Evolutionary conservation across 768 basidiomycete genomes (phyloP).

Genomic region (Rhizopogon rudus): DNA sequence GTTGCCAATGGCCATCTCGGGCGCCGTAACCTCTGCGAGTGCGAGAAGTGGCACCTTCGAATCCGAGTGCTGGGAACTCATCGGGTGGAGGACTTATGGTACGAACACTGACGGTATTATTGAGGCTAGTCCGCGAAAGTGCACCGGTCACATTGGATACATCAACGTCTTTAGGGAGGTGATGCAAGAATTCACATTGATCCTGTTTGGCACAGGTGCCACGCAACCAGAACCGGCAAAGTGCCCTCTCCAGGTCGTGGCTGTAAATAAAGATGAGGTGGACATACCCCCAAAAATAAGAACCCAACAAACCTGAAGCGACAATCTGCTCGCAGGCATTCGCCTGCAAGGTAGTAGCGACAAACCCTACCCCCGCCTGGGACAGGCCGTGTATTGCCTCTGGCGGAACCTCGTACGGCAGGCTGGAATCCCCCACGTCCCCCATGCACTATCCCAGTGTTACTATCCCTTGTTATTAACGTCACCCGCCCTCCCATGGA

Average conservation of each 20-base stretch:
- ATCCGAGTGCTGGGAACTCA: slow-evolving; percentile 71
- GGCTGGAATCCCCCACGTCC: slow-evolving; percentile 35
- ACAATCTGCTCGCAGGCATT: slow-evolving; percentile 94
- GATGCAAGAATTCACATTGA: slow-evolving; percentile 93
- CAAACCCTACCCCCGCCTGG: slow-evolving; percentile 78
- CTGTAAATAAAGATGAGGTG: slow-evolving; percentile 34
- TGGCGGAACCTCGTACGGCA: slow-evolving; percentile 17
- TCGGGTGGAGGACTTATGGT: slow-evolving; percentile 30
- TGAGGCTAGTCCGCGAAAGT: slow-evolving; percentile 62
- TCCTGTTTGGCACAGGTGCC: slow-evolving; percentile 97
- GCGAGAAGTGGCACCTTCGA: slow-evolving; percentile 35
- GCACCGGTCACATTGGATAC: slow-evolving; percentile 62
- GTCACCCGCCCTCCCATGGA: slow-evolving; percentile 65
- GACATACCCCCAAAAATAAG: neutral
- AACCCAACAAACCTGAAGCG: slow-evolving; percentile 77
- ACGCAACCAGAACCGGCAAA: slow-evolving; percentile 96
- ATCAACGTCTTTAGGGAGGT: slow-evolving; percentile 83
- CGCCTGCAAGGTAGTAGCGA: slow-evolving; percentile 93
- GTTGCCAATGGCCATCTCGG: slow-evolving; percentile 36
- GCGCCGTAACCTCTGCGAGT: slow-evolving; percentile 38
- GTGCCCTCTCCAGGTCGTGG: slow-evolving; percentile 90
- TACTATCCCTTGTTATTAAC: slow-evolving; percentile 55
- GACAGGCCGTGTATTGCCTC: slow-evolving; percentile 24
- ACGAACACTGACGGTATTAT: slow-evolving; percentile 34
- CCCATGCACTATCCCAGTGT: slow-evolving; percentile 30